These are phyloP conservation scores for Rutstroemia sp. DNA, from an alignment of 2,329 filamentous ascomycete species.

Conservation along the genomic window DNA sequence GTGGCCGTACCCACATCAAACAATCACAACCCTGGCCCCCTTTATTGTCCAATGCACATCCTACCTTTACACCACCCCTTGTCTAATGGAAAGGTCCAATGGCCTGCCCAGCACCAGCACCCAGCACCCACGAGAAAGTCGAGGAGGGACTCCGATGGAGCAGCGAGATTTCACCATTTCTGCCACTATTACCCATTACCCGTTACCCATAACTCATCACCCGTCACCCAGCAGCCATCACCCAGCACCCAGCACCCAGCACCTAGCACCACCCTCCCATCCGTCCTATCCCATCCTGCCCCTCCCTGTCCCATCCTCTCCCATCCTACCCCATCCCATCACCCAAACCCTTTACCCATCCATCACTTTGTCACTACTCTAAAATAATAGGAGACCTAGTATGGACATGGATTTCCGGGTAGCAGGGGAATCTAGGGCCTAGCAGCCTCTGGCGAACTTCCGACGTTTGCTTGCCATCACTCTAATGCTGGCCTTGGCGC, in stretches of 20 bases:
- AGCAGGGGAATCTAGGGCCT: conserved; percentile 20
- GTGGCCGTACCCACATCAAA: conserved; percentile 7
- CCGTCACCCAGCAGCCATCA: no score
- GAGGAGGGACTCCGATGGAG: background rate
- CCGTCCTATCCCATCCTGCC: no score
- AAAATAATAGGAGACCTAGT: conserved; percentile 6
- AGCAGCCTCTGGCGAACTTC: conserved; percentile 18
- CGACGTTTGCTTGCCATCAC: conserved; percentile 17
- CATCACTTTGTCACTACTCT: background rate
- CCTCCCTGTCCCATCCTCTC: no score
- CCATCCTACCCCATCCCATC: no score
- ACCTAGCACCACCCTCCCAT: no score
- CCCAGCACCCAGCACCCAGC: no score
- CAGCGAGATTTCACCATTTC: background rate
- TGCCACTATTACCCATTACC: no score
- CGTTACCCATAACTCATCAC: no score
- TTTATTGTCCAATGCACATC: conserved; percentile 1
- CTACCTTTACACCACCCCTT: conserved; percentile 1
- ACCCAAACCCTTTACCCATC: no score
- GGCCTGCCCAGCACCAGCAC: no score
- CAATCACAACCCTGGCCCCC: background rate
- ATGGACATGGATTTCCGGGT: conserved; percentile 20
- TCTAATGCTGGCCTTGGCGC: conserved; percentile 15
- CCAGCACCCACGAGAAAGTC: no score
- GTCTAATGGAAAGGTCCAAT: background rate